Conservation (phyloP, 192 early-diverging fungal species). For the Funneliformis geosporum region DNA sequence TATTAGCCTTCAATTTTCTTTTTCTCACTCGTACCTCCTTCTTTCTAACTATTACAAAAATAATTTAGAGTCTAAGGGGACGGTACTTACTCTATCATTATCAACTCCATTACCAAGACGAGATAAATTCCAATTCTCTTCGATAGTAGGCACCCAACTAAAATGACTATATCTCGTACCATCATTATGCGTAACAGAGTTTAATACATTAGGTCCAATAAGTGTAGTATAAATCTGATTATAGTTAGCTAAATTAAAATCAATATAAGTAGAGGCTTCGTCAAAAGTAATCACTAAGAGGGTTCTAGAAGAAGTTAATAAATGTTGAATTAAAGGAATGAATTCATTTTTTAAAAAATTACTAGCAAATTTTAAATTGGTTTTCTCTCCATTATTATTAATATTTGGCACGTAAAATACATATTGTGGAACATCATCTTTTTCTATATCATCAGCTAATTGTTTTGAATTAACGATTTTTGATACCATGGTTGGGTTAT, state of each 20-base stretch:
- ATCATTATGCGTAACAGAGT: slow-evolving; percentile 11
- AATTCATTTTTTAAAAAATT: slow-evolving; percentile 48
- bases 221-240: slow-evolving; percentile 25
- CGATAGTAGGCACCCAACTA: slow-evolving; percentile 9
- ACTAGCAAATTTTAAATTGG: slow-evolving; percentile 46
- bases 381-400: slow-evolving; percentile 56
- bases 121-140: slow-evolving; percentile 28
- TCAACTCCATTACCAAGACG: slow-evolving; percentile 1
- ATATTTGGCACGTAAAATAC: slow-evolving; percentile 64
- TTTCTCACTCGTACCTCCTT: not conserved
- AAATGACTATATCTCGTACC: slow-evolving; percentile 8
- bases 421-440: slow-evolving; percentile 54
- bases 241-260: slow-evolving; percentile 1
- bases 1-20: not conserved
- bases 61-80: not conserved
- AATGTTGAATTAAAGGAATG: slow-evolving; percentile 13
- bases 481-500: slow-evolving; percentile 58
- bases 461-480: slow-evolving; percentile 62
- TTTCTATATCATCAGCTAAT: slow-evolving; percentile 55
- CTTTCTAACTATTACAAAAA: not conserved
- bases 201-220: slow-evolving; percentile 31
- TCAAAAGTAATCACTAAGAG: slow-evolving; percentile 20
- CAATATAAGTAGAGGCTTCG: slow-evolving; percentile 7
- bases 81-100: not conserved
- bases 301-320: slow-evolving; percentile 15